Evolutionary conservation across 2,329 filamentous ascomycete species (phyloP).

Genomic region (Alternaria novae-zelandiae): DNA sequence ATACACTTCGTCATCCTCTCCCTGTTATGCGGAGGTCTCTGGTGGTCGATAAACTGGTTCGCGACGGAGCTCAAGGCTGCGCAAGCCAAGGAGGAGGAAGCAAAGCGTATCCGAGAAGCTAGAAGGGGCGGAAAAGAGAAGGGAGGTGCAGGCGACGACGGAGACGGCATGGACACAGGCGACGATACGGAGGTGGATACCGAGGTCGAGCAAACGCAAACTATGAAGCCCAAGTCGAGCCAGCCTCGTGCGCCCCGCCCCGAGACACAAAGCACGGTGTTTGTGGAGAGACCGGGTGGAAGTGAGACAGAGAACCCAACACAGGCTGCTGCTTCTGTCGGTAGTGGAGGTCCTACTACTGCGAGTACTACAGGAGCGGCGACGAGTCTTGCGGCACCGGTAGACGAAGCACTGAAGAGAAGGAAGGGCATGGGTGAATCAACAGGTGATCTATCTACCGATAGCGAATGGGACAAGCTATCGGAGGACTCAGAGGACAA

Average conservation of each 20-base stretch:
- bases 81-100: conserved; percentile 57
- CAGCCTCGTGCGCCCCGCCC: conserved; percentile 23
- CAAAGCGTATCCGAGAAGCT: conserved; percentile 52
- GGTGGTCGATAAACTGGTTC: conserved; percentile 98
- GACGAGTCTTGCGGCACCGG: conserved; percentile 36
- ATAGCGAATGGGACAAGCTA: conserved; percentile 98
- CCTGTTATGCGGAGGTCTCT: conserved; percentile 77
- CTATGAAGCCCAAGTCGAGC: conserved; percentile 21
- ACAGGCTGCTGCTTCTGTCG: conserved; percentile 13
- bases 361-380: conserved; percentile 40
- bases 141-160: conserved; percentile 31
- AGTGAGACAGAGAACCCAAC: conserved; percentile 26
- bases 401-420: conserved; percentile 52
- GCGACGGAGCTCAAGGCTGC: conserved; percentile 67
- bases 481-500: conserved; percentile 58
- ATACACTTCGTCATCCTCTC: conserved; percentile 89
- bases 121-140: conserved; percentile 52
- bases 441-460: conserved; percentile 72
- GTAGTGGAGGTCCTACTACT: conserved; percentile 15
- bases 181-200: conserved; percentile 56
- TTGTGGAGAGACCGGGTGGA: conserved; percentile 36
- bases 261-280: conserved; percentile 44
- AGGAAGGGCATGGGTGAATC: conserved; percentile 55
- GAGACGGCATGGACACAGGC: conserved; percentile 51
- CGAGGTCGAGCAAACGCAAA: conserved; percentile 41